Conservation (phyloP, 2,329 filamentous ascomycete species). For the Clonostachys chloroleuca region DNA sequence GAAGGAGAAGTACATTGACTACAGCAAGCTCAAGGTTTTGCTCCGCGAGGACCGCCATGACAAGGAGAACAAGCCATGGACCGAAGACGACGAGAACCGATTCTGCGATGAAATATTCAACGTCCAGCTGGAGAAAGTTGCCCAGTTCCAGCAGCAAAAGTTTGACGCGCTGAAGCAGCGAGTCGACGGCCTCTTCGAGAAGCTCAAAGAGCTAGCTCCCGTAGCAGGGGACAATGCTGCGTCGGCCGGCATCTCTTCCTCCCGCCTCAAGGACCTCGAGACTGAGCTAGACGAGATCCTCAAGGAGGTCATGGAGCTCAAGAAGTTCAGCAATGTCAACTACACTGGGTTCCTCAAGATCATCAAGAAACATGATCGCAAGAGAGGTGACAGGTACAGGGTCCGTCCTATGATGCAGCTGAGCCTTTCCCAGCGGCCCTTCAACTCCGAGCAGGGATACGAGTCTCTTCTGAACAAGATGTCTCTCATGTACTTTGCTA, state of each 20-base stretch:
- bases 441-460: constrained; percentile 90
- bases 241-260: constrained; percentile 42
- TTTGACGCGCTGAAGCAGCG: constrained; percentile 53
- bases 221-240: constrained; percentile 52
- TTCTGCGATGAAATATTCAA: constrained; percentile 97
- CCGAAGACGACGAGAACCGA: constrained; percentile 84
- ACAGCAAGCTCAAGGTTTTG: constrained; percentile 85
- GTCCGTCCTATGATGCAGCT: constrained; percentile 90
- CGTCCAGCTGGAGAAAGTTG: constrained; percentile 90
- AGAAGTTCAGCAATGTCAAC: constrained; percentile 93
- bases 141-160: constrained; percentile 80
- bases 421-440: constrained; percentile 79
- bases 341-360: constrained; percentile 98
- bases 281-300: constrained; percentile 82
- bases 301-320: constrained; percentile 86
- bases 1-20: constrained; percentile 94
- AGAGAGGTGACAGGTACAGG: constrained; percentile 79
- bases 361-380: constrained; percentile 97
- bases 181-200: constrained; percentile 54
- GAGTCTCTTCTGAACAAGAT: constrained; percentile 85
- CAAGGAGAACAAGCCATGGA: constrained; percentile 72
- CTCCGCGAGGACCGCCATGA: constrained; percentile 69
- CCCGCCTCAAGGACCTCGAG: constrained; percentile 65
- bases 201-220: constrained; percentile 77
- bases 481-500: constrained; percentile 93